A percentile compares a stretch with the other conserved stretches of the same genome.
These are phyloP conservation scores for Pyrenophora tritici-repentis DNA, from an alignment of 2,329 filamentous ascomycete genomes.

Conservation along the genomic window DNA sequence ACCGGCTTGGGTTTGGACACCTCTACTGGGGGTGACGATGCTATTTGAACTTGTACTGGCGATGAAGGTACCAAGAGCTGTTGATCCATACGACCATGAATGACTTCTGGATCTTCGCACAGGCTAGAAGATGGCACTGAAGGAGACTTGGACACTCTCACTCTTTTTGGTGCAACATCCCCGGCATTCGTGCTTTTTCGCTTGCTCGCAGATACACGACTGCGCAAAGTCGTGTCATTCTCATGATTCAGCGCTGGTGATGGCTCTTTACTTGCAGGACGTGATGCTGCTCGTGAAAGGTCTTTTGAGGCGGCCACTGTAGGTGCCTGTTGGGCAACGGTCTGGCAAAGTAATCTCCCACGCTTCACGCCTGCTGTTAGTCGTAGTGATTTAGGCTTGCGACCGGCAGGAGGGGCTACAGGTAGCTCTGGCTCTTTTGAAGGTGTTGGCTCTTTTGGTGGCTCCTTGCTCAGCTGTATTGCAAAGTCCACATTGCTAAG, in stretches of 20 bases:
- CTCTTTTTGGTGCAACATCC: conserved; percentile 2
- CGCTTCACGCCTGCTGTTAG: conserved; percentile 47
- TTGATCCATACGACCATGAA: conserved; percentile 39
- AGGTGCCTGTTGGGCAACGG: conserved; percentile 27
- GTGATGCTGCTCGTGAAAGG: conserved; percentile 2
- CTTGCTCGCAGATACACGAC: conserved; percentile 7
- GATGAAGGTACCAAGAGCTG: conserved; percentile 25
- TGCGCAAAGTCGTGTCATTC: neutral
- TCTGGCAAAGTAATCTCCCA: conserved; percentile 52
- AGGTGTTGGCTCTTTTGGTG: conserved; percentile 9
- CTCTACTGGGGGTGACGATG: conserved; percentile 6
- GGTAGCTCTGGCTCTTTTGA: conserved; percentile 13
- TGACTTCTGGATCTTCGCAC: conserved; percentile 33
- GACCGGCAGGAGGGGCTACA: conserved; percentile 22
- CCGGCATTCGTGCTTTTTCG: conserved; percentile 4
- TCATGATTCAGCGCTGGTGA: conserved; percentile 7
- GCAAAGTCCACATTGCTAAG: conserved; percentile 42
- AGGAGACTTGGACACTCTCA: conserved; percentile 6
- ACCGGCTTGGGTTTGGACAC: conserved; percentile 3
- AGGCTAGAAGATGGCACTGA: conserved; percentile 13
- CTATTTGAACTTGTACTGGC: conserved; percentile 7
- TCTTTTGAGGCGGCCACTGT: conserved; percentile 3
- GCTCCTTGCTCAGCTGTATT: conserved; percentile 15
- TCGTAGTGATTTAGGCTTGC: conserved; percentile 44
- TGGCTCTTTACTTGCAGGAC: conserved; percentile 6